These are phyloP conservation scores for Protostelium mycophagum DNA, from an alignment of 78 protist species.

Conservation along the genomic window DNA sequence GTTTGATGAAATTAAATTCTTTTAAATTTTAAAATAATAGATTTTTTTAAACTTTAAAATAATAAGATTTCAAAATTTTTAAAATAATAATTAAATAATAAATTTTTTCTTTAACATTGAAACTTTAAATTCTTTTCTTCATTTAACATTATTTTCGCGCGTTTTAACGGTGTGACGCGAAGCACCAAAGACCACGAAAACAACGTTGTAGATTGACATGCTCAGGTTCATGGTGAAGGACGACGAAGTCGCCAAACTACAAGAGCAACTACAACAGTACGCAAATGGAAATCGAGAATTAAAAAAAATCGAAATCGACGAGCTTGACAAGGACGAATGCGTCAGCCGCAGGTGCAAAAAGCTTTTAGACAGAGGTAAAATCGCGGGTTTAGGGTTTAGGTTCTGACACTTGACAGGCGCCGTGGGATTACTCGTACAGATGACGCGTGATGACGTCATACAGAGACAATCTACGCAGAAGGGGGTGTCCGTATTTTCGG, in stretches of 20 bases:
- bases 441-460: neutral
- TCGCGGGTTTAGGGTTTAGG: too few species aligned
- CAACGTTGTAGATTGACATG: neutral
- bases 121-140: too few species aligned
- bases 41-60: too few species aligned
- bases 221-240: neutral
- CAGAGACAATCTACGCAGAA: neutral
- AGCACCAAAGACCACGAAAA: too few species aligned
- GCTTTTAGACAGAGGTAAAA: neutral
- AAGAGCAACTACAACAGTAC: neutral
- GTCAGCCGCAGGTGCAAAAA: neutral
- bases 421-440: neutral
- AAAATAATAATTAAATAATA: too few species aligned
- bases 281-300: neutral
- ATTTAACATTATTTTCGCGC: too few species aligned
- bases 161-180: too few species aligned
- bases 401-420: neutral
- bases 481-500: neutral
- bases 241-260: neutral
- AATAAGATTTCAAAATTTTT: too few species aligned
- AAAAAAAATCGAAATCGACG: neutral
- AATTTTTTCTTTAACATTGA: too few species aligned
- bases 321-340: neutral
- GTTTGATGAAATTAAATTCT: too few species aligned
- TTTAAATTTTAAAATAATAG: too few species aligned